Base-by-base conservation (phyloP, 2,329 filamentous ascomycete genomes). In the Fusarium hostae region DNA sequence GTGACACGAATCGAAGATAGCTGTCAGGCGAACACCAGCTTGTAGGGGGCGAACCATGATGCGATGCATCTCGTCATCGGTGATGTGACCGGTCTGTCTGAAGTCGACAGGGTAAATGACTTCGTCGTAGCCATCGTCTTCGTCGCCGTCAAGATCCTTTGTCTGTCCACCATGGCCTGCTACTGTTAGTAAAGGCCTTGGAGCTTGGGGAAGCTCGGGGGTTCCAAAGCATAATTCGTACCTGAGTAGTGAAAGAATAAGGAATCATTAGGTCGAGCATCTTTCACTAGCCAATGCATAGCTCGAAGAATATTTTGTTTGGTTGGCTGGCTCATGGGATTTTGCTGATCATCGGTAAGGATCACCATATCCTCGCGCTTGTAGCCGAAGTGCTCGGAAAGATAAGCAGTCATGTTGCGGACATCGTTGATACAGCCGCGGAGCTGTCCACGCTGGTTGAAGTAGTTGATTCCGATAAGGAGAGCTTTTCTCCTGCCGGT, bases 231-330 rank as follows among this genome's bases (percentile, higher is more conserved):
- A n/a, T 28, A 28, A 11, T 41, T 79, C 88, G 75, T 82, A 94
- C 93, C 94, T 41, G 95, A 97, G 81, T 97, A 98, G 83, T 98
- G 95, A 85, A 98, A 98, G 84, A 98, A 98, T 10, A 98, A 87
- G 8, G 95, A 97, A 80, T 98, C 95, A 79, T 98, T 97, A 1
- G 94, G 93, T 63, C 89, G 89, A 8, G 95, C 95, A 78, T 97
- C 95, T 83, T 97, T 97, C 63, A 98, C 94, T 24, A 98, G 85
- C 95, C 95, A 98, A 80, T 98, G 95, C 95, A 98, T 98, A 34
- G 95, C 95, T 58, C 95, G 89, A 40, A 98, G 82, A 61, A 98
- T 97, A 79, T 98, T 98, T 74, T 94, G 92, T 82, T 98, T 98
- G 9, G 94, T 97, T 12, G 95, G 95, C 83, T 97, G 94, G 82